A percentile compares a stretch with the other conserved stretches of the same genome.
These are phyloP conservation scores for Aleurites moluccanus DNA, from an alignment of 441 rosid genomes.

Conservation along the genomic window DNA sequence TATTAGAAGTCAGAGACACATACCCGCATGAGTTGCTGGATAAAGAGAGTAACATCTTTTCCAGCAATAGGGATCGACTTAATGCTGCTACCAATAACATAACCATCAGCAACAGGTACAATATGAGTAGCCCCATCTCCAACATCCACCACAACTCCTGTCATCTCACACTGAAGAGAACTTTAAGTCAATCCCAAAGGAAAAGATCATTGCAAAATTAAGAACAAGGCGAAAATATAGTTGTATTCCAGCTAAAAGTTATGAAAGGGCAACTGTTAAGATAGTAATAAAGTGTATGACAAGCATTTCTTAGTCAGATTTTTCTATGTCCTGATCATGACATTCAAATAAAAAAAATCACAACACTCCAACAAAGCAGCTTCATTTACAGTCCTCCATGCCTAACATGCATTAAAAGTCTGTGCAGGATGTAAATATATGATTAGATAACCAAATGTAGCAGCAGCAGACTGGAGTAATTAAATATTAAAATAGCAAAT, in stretches of 20 bases:
- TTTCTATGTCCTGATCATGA: neutral
- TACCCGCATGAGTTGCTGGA: conserved; percentile 99
- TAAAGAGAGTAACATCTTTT: conserved; percentile 85
- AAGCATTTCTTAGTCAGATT: neutral
- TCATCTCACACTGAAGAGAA: conserved; percentile 95
- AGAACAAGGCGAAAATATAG: conserved; percentile 7
- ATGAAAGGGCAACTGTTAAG: neutral
- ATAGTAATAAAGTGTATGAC: neutral
- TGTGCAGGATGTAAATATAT: neutral
- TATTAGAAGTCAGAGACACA: conserved; percentile 14
- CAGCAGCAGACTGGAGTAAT: neutral
- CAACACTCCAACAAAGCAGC: neutral
- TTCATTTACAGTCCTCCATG: neutral
- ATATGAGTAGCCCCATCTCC: conserved; percentile 97
- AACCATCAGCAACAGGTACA: conserved; percentile 99
- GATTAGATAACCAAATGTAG: neutral
- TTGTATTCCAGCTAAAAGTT: neutral
- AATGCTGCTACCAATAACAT: conserved; percentile 96
- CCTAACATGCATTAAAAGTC: neutral
- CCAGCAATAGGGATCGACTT: conserved; percentile 92
- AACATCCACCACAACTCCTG: conserved; percentile 98
- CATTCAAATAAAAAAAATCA: no score
- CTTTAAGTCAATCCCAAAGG: conserved; percentile 38
- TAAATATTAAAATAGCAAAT: neutral
- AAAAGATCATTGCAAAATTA: conserved; percentile 17